Percentiles rank a stretch among this genome's conserved stretches.
phyloP scores from a whole-genome alignment of 2,329 filamentous ascomycete genomes.

The Ascochyta fabae region DNA sequence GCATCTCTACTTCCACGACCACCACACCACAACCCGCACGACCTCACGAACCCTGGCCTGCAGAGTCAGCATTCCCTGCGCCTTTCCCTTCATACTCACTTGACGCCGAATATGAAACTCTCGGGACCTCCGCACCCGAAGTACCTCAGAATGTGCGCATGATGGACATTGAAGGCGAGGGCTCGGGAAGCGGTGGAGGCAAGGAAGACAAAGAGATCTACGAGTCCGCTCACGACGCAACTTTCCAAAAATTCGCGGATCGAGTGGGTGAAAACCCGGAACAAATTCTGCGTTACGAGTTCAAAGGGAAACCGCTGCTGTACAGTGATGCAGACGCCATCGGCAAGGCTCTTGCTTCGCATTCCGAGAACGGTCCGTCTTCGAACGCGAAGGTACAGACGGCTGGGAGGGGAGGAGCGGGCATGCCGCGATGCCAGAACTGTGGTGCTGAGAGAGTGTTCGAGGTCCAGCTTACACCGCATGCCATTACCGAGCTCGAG shows the following conservation, averaged over 20 bases:
- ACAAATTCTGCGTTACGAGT: slow-evolving; percentile 60
- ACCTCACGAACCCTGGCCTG: slow-evolving; percentile 77
- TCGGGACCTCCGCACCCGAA: slow-evolving; percentile 64
- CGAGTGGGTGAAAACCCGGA: slow-evolving; percentile 58
- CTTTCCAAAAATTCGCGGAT: slow-evolving; percentile 61
- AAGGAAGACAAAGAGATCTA: slow-evolving; percentile 57
- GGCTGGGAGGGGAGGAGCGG: slow-evolving; percentile 29
- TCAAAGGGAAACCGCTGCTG: slow-evolving; percentile 63
- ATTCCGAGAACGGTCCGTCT: slow-evolving; percentile 36
- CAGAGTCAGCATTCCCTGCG: slow-evolving; percentile 65
- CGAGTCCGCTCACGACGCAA: slow-evolving; percentile 57
- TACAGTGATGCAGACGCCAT: slow-evolving; percentile 80
- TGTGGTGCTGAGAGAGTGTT: slow-evolving; percentile 81
- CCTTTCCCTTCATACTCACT: slow-evolving; percentile 79
- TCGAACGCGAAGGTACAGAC: slow-evolving; percentile 41
- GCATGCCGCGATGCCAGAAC: slow-evolving; percentile 76
- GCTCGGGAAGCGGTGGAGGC: slow-evolving; percentile 36
- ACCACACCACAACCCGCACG: slow-evolving; percentile 38
- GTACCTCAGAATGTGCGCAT: slow-evolving; percentile 57
- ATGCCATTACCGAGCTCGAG: slow-evolving; percentile 89
- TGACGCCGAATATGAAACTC: slow-evolving; percentile 90
- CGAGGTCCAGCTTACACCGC: slow-evolving; percentile 90
- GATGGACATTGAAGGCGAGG: slow-evolving; percentile 48
- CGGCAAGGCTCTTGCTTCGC: slow-evolving; percentile 65
- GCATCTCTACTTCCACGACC: slow-evolving; percentile 54